Evolutionary conservation across 768 basidiomycete species (phyloP).

Genomic region (Leccinellum albellum): DNA sequence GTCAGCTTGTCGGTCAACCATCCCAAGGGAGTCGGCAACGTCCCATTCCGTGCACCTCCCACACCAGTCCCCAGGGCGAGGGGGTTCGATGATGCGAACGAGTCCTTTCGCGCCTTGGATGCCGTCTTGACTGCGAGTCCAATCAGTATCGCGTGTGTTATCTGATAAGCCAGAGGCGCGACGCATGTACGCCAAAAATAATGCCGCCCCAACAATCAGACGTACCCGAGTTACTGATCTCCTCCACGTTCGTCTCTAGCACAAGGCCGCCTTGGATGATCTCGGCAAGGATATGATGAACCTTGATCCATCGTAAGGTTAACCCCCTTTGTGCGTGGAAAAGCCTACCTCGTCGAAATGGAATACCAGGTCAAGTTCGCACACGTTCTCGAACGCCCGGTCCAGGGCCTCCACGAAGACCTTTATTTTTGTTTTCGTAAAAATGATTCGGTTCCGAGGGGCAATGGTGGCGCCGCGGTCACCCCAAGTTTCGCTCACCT

Average conservation of each 20-base stretch:
- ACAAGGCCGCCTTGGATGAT: slow-evolving; percentile 96
- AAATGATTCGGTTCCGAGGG: neutral
- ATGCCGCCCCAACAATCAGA: neutral
- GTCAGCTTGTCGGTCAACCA: slow-evolving; percentile 77
- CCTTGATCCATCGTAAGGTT: slow-evolving; percentile 35
- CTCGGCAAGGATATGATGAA: slow-evolving; percentile 92
- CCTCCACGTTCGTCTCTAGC: slow-evolving; percentile 89
- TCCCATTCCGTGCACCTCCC: slow-evolving; percentile 57
- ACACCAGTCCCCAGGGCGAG: slow-evolving; percentile 64
- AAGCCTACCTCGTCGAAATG: slow-evolving; percentile 92
- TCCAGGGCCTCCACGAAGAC: slow-evolving; percentile 98
- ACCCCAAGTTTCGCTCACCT: slow-evolving; percentile 49
- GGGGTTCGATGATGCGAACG: slow-evolving; percentile 78
- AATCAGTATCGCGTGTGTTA: slow-evolving; percentile 10
- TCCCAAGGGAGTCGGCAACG: slow-evolving; percentile 67
- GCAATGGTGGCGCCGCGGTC: neutral
- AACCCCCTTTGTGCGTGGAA: neutral
- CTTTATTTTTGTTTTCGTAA: slow-evolving; percentile 29
- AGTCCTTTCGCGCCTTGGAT: slow-evolving; percentile 69
- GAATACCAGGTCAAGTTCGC: slow-evolving; percentile 96
- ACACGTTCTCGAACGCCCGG: slow-evolving; percentile 95
- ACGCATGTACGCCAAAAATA: neutral
- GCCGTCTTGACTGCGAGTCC: slow-evolving; percentile 57
- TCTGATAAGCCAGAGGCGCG: neutral
- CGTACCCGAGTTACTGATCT: slow-evolving; percentile 71